These are phyloP conservation scores for Anthracocystis setariae DNA, from an alignment of 1,284 basidiomycete species.

Conservation along the genomic window DNA sequence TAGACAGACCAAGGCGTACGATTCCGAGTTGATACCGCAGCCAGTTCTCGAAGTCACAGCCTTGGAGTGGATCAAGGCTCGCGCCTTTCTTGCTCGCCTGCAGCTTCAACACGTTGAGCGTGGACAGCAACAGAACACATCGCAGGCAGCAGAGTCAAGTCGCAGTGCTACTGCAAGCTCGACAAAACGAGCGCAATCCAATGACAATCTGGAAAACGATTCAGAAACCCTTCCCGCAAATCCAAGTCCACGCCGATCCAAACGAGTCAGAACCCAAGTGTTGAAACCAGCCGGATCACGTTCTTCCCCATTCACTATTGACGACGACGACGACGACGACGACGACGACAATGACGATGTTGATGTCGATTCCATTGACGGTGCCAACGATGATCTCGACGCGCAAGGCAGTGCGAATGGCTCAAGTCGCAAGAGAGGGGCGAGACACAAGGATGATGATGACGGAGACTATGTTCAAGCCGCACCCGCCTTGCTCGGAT, in stretches of 20 bases:
- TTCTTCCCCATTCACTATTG: constrained; percentile 33
- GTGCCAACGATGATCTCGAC: constrained; percentile 10
- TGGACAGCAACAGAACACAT: neutral
- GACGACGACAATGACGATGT: constrained; percentile 40
- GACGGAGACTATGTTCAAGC: constrained; percentile 21
- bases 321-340: constrained; percentile 40
- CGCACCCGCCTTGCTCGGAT: constrained; percentile 3
- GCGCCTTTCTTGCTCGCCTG: constrained; percentile 31
- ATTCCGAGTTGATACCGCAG: constrained; percentile 58
- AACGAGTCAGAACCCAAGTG: constrained; percentile 29
- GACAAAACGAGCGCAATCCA: constrained; percentile 13
- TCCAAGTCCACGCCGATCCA: constrained; percentile 24
- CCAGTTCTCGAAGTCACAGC: constrained; percentile 58
- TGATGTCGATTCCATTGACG: constrained; percentile 18
- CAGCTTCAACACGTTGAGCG: constrained; percentile 11
- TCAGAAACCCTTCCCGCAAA: neutral
- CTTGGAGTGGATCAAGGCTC: constrained; percentile 49
- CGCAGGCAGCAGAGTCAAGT: constrained; percentile 10
- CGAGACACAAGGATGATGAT: constrained; percentile 5
- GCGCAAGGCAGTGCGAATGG: neutral
- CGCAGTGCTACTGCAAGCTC: neutral
- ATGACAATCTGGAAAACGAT: constrained; percentile 1
- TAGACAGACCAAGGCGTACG: constrained; percentile 62
- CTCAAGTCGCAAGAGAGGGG: neutral
- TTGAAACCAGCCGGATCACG: constrained; percentile 23